Percentiles rank a stretch among this genome's conserved stretches.
These are phyloP conservation scores for Sclerotinia subarctica DNA, from an alignment of 2,329 filamentous ascomycete genomes.

Conservation along the genomic window DNA sequence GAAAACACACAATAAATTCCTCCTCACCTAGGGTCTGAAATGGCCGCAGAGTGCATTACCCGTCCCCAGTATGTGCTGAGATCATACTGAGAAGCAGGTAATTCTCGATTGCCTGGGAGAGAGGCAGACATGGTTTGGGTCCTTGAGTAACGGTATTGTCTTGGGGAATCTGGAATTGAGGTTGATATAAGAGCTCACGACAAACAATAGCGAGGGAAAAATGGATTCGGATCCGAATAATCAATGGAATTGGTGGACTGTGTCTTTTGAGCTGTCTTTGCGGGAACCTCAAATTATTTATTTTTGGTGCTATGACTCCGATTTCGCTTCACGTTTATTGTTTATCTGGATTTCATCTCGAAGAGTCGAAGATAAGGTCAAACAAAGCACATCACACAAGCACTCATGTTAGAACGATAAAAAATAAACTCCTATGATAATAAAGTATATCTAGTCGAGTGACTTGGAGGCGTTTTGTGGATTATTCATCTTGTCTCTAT, in stretches of 20 bases:
- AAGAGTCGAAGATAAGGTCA: not conserved
- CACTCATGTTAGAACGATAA: not conserved
- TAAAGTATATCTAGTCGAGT: not conserved
- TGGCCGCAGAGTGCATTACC: slow-evolving; percentile 81
- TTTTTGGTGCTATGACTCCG: slow-evolving; percentile 13
- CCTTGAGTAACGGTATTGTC: not conserved
- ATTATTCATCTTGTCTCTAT: not conserved
- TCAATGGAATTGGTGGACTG: not conserved
- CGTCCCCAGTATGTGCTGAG: slow-evolving; percentile 92
- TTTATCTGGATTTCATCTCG: not conserved
- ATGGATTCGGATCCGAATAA: slow-evolving; percentile 6
- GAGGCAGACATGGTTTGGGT: slow-evolving; percentile 58
- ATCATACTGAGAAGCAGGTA: slow-evolving; percentile 90
- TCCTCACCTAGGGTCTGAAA: slow-evolving; percentile 92
- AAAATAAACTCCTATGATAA: not conserved
- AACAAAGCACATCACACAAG: slow-evolving; percentile 6
- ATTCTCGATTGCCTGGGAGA: slow-evolving; percentile 67
- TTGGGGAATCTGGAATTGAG: not conserved
- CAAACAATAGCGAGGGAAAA: not conserved
- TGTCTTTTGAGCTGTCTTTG: not conserved
- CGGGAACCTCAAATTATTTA: slow-evolving; percentile 1
- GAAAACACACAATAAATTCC: slow-evolving; percentile 28
- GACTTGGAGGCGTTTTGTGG: not conserved
- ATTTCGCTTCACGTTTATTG: slow-evolving; percentile 13
- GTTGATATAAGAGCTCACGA: not conserved